Base-by-base conservation (phyloP, 78 protist genomes). In the Diacronema lutheri region DNA sequence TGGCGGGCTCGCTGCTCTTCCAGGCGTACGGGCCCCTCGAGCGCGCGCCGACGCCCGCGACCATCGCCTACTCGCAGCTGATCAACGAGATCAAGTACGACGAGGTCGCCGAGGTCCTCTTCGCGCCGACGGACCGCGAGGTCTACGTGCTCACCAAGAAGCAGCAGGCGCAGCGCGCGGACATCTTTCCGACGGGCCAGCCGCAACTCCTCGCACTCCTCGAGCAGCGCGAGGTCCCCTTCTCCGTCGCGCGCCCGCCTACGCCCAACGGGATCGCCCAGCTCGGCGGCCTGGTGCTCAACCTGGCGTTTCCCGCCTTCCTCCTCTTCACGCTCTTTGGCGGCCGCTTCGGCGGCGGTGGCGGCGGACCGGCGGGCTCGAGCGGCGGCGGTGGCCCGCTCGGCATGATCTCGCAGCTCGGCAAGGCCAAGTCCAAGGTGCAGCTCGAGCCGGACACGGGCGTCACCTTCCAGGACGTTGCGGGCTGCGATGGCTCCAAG, bases 401-500 rank as follows among this genome's bases (percentile, higher is more conserved):
- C 56, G 33, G 7, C 26, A n/a, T 84, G 16, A n/a, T n/a, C n/a
- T n/a, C n/a, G n/a, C n/a, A n/a, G n/a, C n/a, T n/a, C n/a, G 78
- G 78, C 29, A 76, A 46, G 41, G 0, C 69, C 35, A 26, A 60
- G n/a, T 81, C 90, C 61, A 80, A 87, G 86, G 72, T 80, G 13
- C 86, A 87, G 86, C 80, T 87, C 85, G 81, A 87, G 90, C 90
- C 90, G 35, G 33, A 80, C 60, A 87, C 90, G 1, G 90, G 90
- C 33, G 90, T 87, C 12, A 69, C 80, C 31, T 76, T 79, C 57
- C 50, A 73, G 20, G 84, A 86, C 40, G 89, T 84, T 1, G 88
- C 77, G n/a, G 85, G 92, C 29, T 55, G 74, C 57, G 88, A 82
- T 55, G 73, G 33, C 33, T 86, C 91, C 62, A 88, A 88, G 87